phyloP scores from a whole-genome alignment of 768 basidiomycete genomes.

The Lentinula sp. region DNA sequence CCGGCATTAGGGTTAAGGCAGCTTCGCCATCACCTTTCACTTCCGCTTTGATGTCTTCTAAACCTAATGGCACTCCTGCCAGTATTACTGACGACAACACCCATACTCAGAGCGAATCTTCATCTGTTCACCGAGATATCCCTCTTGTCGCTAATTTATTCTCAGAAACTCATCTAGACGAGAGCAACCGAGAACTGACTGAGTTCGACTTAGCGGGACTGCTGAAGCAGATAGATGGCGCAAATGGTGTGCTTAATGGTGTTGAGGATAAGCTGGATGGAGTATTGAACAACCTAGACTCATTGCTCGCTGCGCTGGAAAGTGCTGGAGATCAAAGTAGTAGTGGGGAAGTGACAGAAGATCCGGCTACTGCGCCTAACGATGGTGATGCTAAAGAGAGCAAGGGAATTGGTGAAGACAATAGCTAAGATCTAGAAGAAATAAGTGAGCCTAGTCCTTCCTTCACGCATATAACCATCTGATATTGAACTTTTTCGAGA shows the following conservation, averaged over 20 bases:
- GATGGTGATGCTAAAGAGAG: background rate
- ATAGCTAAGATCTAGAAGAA: background rate
- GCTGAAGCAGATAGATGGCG: slow-evolving; percentile 4
- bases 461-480: background rate
- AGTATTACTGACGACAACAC: background rate
- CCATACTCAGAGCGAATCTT: background rate
- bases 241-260: background rate
- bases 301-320: slow-evolving; percentile 3
- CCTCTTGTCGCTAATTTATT: background rate
- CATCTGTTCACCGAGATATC: background rate
- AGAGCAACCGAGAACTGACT: background rate
- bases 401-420: background rate
- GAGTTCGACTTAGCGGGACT: background rate
- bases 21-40: too few relatives aligned
- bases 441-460: background rate
- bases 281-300: background rate
- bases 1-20: too few relatives aligned
- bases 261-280: slow-evolving; percentile 5
- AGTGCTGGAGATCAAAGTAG: background rate
- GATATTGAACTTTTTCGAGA: background rate
- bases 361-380: background rate
- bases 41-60: background rate
- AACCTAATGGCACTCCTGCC: background rate
- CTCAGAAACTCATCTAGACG: background rate
- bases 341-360: background rate